Conservation (phyloP, 2,329 filamentous ascomycete genomes). For the Aspergillus carbonarius region DNA sequence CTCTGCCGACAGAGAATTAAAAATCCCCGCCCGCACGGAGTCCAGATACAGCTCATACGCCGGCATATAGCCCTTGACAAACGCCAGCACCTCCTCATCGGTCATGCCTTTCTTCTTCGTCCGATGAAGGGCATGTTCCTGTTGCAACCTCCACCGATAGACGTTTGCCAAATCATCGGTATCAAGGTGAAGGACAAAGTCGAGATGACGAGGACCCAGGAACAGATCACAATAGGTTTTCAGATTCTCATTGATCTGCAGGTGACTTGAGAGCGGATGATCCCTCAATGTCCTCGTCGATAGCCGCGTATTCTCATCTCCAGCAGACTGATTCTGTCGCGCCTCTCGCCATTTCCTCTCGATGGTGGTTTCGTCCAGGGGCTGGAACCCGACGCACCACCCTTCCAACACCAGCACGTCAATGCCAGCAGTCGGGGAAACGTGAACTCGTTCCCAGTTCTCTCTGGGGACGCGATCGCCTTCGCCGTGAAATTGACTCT, state of each 20-base stretch:
- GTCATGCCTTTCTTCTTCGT: not conserved
- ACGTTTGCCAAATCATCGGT: not conserved
- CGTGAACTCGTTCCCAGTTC: not conserved
- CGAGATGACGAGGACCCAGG: not conserved
- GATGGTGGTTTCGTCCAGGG: not conserved
- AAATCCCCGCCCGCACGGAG: not conserved
- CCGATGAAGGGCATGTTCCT: not conserved
- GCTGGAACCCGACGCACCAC: not conserved
- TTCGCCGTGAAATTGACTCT: not conserved
- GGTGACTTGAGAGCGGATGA: not conserved
- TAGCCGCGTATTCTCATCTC: not conserved
- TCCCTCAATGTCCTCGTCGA: not conserved
- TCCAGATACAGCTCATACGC: slow-evolving; percentile 4
- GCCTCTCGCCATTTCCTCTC: not conserved
- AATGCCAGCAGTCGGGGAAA: not conserved
- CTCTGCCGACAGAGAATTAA: not conserved
- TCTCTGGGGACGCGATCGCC: not conserved
- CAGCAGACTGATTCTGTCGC: not conserved
- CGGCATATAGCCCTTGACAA: not conserved
- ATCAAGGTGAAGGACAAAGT: not conserved
- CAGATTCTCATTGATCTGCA: not conserved
- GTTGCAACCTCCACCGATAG: not conserved
- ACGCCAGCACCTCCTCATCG: not conserved
- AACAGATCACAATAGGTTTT: not conserved
- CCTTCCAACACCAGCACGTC: not conserved